These are phyloP conservation scores for Chaetomiaceae sp. DNA, from an alignment of 2,329 filamentous ascomycete genomes.

Conservation along the genomic window DNA sequence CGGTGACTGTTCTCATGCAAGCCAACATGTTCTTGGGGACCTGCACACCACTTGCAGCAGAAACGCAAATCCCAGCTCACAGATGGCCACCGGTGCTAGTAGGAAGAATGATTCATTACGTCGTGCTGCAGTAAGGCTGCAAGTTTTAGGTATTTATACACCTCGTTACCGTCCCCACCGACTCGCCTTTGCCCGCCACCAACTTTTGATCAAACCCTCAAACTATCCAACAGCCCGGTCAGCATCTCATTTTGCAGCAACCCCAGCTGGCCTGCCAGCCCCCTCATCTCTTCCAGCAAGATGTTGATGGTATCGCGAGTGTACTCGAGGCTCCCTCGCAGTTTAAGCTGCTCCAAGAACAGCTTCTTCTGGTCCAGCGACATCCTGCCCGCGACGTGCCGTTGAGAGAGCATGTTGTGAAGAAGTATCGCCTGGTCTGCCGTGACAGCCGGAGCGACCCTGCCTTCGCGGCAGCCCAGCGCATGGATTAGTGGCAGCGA, in stretches of 20 bases:
- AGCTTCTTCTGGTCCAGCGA: slow-evolving; percentile 12
- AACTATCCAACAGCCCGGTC: not conserved
- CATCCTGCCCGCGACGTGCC: not conserved
- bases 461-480: not conserved
- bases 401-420: slow-evolving; percentile 11
- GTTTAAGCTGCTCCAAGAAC: slow-evolving; percentile 3
- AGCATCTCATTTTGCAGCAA: not conserved
- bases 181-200: too few species aligned
- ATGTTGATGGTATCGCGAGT: not conserved
- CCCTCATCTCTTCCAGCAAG: slow-evolving; percentile 1
- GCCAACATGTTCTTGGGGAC: too few species aligned
- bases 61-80: too few species aligned
- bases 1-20: too few species aligned
- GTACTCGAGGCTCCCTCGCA: slow-evolving; percentile 8
- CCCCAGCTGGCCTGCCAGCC: not conserved
- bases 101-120: too few species aligned
- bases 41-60: too few species aligned
- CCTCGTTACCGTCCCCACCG: too few species aligned
- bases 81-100: too few species aligned
- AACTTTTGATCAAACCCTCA: slow-evolving; percentile 5
- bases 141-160: too few species aligned
- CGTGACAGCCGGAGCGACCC: too few species aligned
- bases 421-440: not conserved
- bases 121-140: too few species aligned
- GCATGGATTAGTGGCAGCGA: slow-evolving; percentile 30